These are phyloP conservation scores for Psilocybe cubensis DNA, from an alignment of 768 basidiomycete genomes.

Conservation along the genomic window DNA sequence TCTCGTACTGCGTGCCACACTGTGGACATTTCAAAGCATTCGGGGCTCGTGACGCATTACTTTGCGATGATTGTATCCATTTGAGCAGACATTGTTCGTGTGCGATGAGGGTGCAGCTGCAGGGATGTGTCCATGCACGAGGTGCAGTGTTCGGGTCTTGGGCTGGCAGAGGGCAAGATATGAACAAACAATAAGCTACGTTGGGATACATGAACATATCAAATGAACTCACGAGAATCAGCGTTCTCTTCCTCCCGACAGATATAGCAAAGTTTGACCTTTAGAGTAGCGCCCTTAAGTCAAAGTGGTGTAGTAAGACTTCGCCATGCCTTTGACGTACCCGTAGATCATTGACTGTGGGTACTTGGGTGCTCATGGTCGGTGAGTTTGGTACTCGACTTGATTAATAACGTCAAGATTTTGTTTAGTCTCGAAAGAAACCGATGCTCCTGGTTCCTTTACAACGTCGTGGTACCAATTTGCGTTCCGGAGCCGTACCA, in stretches of 20 bases:
- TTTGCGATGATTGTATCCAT: conserved; percentile 78
- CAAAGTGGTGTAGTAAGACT: too few relatives aligned
- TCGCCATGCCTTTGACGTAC: conserved; percentile 21
- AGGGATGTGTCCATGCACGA: conserved; percentile 76
- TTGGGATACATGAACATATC: not conserved
- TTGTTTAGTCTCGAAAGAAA: too few relatives aligned
- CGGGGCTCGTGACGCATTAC: conserved; percentile 50
- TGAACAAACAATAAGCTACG: not conserved
- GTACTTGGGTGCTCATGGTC: conserved; percentile 16
- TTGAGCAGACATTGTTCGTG: conserved; percentile 80
- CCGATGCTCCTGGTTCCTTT: too few relatives aligned
- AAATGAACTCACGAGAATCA: conserved; percentile 41
- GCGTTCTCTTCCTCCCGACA: conserved; percentile 73
- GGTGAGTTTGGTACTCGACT: not conserved
- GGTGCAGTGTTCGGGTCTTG: conserved; percentile 47
- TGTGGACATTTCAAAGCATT: conserved; percentile 85
- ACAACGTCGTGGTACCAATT: too few relatives aligned
- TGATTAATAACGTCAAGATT: too few relatives aligned
- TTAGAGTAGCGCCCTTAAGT: too few relatives aligned
- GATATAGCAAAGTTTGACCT: conserved; percentile 82
- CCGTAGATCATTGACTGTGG: conserved; percentile 35
- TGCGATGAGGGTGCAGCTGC: conserved; percentile 78
- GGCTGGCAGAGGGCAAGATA: conserved; percentile 27
- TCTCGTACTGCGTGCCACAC: conserved; percentile 66
- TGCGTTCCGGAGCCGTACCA: too few relatives aligned